These are phyloP conservation scores for Eimeria falciformis DNA, from an alignment of 169 alveolate genomes.

Conservation along the genomic window DNA sequence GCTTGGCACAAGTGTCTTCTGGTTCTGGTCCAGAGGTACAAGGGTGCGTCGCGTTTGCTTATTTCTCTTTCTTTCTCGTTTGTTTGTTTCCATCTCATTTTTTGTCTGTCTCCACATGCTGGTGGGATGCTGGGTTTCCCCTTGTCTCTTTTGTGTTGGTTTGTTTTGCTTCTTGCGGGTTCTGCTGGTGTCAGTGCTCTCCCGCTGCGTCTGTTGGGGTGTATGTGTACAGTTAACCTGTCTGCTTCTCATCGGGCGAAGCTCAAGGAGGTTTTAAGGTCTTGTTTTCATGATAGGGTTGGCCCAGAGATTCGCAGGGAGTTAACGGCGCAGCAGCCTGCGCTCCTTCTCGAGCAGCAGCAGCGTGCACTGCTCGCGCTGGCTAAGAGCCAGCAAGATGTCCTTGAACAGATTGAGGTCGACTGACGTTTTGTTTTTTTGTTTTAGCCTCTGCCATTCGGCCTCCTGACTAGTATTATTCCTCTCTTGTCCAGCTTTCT, in stretches of 20 bases:
- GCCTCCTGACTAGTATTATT: too few species aligned
- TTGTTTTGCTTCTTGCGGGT: not conserved
- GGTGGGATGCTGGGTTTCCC: not conserved
- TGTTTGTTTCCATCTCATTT: not conserved
- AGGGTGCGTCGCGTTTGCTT: constrained; percentile 27
- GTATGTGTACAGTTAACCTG: constrained; percentile 23
- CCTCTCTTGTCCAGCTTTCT: too few species aligned
- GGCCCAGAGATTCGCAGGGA: constrained; percentile 77
- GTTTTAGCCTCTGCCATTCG: too few species aligned
- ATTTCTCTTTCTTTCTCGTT: not conserved
- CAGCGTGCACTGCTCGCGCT: constrained; percentile 76
- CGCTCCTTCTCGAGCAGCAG: constrained; percentile 71
- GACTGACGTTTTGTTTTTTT: constrained; percentile 29
- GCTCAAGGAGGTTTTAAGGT: constrained; percentile 61
- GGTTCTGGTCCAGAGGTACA: constrained; percentile 86
- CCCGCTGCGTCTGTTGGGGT: not conserved
- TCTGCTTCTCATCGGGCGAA: constrained; percentile 15
- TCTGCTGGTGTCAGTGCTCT: too few species aligned
- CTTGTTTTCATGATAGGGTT: constrained; percentile 34
- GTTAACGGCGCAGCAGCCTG: constrained; percentile 68
- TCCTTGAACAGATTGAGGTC: not conserved
- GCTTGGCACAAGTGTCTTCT: constrained; percentile 94
- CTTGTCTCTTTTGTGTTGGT: not conserved
- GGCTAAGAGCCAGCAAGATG: constrained; percentile 13
- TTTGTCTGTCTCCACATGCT: not conserved